Evolutionary conservation across 768 basidiomycete species (phyloP).

Genomic region (Clitopilus hobsonii): DNA sequence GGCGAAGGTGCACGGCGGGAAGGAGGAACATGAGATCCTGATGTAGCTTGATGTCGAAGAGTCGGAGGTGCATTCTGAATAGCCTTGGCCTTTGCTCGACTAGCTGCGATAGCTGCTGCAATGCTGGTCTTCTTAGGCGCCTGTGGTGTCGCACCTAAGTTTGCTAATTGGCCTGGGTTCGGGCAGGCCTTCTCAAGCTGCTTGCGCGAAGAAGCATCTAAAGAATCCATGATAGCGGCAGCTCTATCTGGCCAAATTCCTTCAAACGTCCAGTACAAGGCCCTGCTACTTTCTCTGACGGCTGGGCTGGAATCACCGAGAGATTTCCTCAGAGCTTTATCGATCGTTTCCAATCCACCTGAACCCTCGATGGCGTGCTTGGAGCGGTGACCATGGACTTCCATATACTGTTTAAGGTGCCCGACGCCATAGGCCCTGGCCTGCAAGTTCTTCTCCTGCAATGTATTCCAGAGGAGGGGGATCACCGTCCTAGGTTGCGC

Average conservation of each 20-base stretch:
- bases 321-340: slow-evolving; percentile 68
- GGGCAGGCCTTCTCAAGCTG: slow-evolving; percentile 87
- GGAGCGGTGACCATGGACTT: slow-evolving; percentile 62
- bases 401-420: slow-evolving; percentile 75
- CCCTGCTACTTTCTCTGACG: slow-evolving; percentile 70
- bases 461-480: slow-evolving; percentile 58
- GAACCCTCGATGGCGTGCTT: slow-evolving; percentile 63
- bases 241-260: slow-evolving; percentile 72
- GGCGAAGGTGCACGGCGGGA: slow-evolving; percentile 41
- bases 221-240: slow-evolving; percentile 50
- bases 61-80: slow-evolving; percentile 80
- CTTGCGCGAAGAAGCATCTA: slow-evolving; percentile 70
- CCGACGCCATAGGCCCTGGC: slow-evolving; percentile 59
- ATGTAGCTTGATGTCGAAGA: slow-evolving; percentile 78
- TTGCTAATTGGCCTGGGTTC: slow-evolving; percentile 38
- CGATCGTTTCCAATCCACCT: slow-evolving; percentile 67
- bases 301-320: slow-evolving; percentile 76
- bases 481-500: slow-evolving; percentile 66
- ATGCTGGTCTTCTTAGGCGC: slow-evolving; percentile 73
- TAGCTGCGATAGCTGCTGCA: slow-evolving; percentile 86
- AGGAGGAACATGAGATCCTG: slow-evolving; percentile 55
- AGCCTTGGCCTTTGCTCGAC: slow-evolving; percentile 80
- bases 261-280: slow-evolving; percentile 78
- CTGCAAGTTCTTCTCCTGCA: slow-evolving; percentile 81
- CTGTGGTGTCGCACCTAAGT: slow-evolving; percentile 46